phyloP scores from a whole-genome alignment of 352 stramenopile genomes.

The Globisporangium parvum region DNA sequence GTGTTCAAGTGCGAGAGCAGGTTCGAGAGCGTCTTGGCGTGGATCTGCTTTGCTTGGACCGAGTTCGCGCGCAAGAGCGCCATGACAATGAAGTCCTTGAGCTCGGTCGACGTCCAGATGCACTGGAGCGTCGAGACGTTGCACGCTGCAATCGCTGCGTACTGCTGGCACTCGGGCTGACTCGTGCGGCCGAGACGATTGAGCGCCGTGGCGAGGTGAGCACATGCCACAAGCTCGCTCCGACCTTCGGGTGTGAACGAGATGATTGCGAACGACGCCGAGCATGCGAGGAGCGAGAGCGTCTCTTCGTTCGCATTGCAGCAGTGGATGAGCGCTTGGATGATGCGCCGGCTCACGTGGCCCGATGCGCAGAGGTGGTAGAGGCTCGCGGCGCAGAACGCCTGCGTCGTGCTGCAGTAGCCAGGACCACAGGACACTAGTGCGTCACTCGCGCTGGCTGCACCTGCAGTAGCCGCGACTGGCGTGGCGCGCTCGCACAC shows the following conservation, averaged over 20 bases:
- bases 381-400: constrained; percentile 66
- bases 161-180: constrained; percentile 73
- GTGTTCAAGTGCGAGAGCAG: constrained; percentile 53
- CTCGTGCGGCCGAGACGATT: constrained; percentile 67
- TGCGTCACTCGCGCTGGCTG: neutral
- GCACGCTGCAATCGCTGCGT: constrained; percentile 71
- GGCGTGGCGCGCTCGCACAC: constrained; percentile 29
- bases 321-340: constrained; percentile 57
- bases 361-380: constrained; percentile 69
- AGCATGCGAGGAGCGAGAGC: constrained; percentile 60
- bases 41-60: constrained; percentile 74
- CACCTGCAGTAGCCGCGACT: too few species aligned
- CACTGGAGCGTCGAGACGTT: constrained; percentile 65
- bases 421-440: constrained; percentile 1
- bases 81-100: constrained; percentile 82
- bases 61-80: constrained; percentile 72
- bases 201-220: constrained; percentile 51
- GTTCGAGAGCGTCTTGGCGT: constrained; percentile 78
- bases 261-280: constrained; percentile 72
- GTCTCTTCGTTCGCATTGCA: constrained; percentile 73
- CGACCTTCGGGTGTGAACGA: constrained; percentile 64
- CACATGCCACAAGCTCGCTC: constrained; percentile 36
- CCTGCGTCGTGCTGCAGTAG: constrained; percentile 29
- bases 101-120: constrained; percentile 65
- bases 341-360: constrained; percentile 35